These are phyloP conservation scores for Pseudogymnoascus sp. DNA, from an alignment of 2,329 filamentous ascomycete genomes.

Conservation along the genomic window DNA sequence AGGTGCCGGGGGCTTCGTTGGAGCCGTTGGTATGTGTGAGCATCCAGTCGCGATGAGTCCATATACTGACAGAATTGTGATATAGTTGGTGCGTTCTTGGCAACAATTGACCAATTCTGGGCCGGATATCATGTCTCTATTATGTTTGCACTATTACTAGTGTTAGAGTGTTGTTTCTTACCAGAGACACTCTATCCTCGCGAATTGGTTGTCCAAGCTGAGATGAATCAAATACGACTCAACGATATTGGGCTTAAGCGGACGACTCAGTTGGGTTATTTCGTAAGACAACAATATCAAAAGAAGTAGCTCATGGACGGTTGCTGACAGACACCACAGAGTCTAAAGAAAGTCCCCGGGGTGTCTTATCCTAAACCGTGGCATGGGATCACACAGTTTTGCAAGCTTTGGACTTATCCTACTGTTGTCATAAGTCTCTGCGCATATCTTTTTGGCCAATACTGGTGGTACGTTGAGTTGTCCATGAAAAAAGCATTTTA, in stretches of 20 bases:
- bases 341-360: conserved; percentile 38
- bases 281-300: conserved; percentile 29
- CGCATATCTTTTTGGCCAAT: conserved; percentile 45
- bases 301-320: background rate
- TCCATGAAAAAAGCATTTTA: background rate
- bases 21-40: conserved; percentile 33
- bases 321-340: conserved; percentile 33
- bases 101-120: conserved; percentile 39
- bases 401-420: conserved; percentile 38
- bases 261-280: conserved; percentile 18
- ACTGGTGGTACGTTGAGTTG: conserved; percentile 42
- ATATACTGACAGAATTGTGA: conserved; percentile 12
- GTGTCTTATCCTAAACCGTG: conserved; percentile 42
- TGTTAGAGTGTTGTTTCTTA: conserved; percentile 41
- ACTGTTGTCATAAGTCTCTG: conserved; percentile 38
- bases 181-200: conserved; percentile 50
- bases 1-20: conserved; percentile 41
- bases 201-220: conserved; percentile 1
- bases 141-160: conserved; percentile 39
- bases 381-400: conserved; percentile 37
- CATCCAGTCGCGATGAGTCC: background rate
- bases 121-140: conserved; percentile 48
- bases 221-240: background rate
- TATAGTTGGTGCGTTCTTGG: conserved; percentile 42
- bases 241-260: background rate